Base-by-base conservation (phyloP, 1,284 basidiomycete genomes). In the Bjerkandera adusta region DNA sequence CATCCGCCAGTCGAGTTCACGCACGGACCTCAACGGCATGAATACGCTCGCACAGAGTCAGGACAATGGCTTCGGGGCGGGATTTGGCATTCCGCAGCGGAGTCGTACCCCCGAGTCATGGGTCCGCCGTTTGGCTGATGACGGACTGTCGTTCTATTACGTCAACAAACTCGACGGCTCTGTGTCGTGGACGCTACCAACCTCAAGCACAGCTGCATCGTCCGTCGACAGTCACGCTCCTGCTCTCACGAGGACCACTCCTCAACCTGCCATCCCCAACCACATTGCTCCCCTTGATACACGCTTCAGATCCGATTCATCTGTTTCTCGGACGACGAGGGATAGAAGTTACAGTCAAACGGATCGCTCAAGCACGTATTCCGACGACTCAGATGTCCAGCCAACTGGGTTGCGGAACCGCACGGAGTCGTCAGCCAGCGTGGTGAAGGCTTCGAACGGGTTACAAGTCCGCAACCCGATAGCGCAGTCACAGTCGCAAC, bases 71-170 rank as follows among this genome's bases (percentile, higher is more conserved):
- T 18, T 24, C 20, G 40, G 34, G 24, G 72, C 74, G 29, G 83
- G 81, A 2, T 85, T 87, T 61, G 85, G 83, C 29, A 57, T 84
- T 32, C 73, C 71, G 20, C 77, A 70, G 45, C 75, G 76, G 35
- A 74, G 73, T 26, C 72, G 75, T 24, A 85, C 79, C 5, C 87
- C 88, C 21, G 82, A 88, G 53, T 85, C 84, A 6, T 95, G 92
- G 92, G 68, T 83, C 16, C 79, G 80, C 53, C 81, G 83, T 40
- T 72, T 92, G 39, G 85, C 85, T 18, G 89, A 93, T 57, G 92
- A 95, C 59, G 91, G 91, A n/a, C 70, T 81, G 63, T 79, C 83
- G 1, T 89, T 86, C 64, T 91, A 82, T 63, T 94, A 90, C 64
- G 67, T 77, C 62, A 93, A 95, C 70, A 81, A 77, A 54, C 59